Evolutionary conservation across 371 early-diverging fungal species (phyloP), one percentile per base, ranked within the genome.

Genomic region (Rhizopus stolonifer): DNA sequence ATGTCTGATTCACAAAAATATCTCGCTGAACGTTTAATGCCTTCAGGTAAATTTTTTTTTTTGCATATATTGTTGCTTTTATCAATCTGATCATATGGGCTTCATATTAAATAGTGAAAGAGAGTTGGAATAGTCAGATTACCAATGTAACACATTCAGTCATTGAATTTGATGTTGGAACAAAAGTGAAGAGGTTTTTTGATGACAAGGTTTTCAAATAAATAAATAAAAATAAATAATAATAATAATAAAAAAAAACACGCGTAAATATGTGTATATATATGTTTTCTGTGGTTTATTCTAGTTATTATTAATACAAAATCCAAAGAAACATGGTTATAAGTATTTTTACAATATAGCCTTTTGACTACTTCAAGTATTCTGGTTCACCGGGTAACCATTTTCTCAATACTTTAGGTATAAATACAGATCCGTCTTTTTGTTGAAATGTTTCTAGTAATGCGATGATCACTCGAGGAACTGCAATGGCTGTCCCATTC

Each of bases 401-500:
- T 21, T 86, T 86, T 54, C 86, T 73, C 46, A 96, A 65, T 11
- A 75, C 83, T 36, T 76, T 54, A 6, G 95, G 96, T n/a, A 95
- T 68, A 18, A 46, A 46, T 3, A 93, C 81, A 8, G 83, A 79
- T 1, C 93, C 94, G 49, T 91, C 83, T 10, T 69, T 47, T 22
- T 55, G 68, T 67, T 94, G 94, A 63, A 84, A 85, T 4, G 88
- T 90, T 65, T 95, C 96, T 13, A 96, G 56, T 2, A 96, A 58
- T 5, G 95, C 91, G 40, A 94, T 87, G 25, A 92, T 88, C 17
- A 92, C 73, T 3, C 96, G 77, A 11, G 95, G 95, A 14, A 95
- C 85, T 9, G 97, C 97, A 62, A 90, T 88, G 0, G 94, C 96
- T 0, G 97, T 96, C 1, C 94, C 96, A 63, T 96, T 96, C 11